These are phyloP conservation scores for Thalassiosira livingstoniorum DNA, from an alignment of 352 stramenopile species.

Conservation along the genomic window DNA sequence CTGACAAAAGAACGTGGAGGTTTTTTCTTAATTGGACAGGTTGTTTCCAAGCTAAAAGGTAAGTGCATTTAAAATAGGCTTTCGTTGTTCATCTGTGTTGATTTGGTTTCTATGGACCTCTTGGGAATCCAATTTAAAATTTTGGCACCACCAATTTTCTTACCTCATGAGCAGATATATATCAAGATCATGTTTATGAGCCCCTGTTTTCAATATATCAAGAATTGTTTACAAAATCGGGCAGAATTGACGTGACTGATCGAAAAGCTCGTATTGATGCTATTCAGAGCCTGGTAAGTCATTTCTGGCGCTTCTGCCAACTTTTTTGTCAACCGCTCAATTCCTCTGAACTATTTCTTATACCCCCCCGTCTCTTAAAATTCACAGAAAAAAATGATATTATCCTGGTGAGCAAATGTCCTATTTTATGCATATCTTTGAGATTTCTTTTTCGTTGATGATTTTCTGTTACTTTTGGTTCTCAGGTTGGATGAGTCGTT, in stretches of 20 bases:
- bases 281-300: too few relatives aligned
- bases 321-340: too few relatives aligned
- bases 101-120: neutral
- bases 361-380: too few relatives aligned
- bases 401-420: too few relatives aligned
- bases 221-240: conserved; percentile 74
- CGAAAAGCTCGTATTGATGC: conserved; percentile 29
- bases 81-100: neutral
- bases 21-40: conserved; percentile 34
- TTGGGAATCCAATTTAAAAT: neutral
- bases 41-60: neutral
- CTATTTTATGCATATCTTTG: too few relatives aligned
- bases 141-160: conserved; percentile 32
- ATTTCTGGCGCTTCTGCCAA: too few relatives aligned
- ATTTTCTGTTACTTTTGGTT: too few relatives aligned
- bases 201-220: conserved; percentile 73
- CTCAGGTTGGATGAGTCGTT: conserved; percentile 83
- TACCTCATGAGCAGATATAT: conserved; percentile 47
- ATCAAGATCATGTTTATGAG: conserved; percentile 70
- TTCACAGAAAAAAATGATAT: conserved; percentile 85
- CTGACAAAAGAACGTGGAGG: conserved; percentile 55
- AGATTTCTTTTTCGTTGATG: too few relatives aligned
- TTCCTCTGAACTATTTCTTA: too few relatives aligned
- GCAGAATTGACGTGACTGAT: conserved; percentile 76
- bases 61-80: neutral